Percentiles rank a stretch among this genome's conserved stretches.
Evolutionary conservation across 148 eudicot species (phyloP).

Genomic region (Cornus controversa): DNA sequence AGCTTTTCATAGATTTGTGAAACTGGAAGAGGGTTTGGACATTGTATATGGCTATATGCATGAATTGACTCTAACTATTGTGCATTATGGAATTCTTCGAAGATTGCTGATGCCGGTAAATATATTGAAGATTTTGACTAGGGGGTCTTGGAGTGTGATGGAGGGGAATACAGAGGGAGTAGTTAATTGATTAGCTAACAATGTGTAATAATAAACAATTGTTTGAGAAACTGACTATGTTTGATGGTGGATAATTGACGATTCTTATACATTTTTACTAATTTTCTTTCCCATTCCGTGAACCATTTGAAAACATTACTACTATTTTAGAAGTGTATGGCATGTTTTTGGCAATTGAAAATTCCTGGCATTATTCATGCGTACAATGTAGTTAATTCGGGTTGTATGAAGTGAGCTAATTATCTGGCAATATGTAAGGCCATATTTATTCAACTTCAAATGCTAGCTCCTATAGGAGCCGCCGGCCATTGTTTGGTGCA

Average conservation of each 20-base stretch:
- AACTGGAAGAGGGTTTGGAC: background rate
- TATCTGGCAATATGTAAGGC: background rate
- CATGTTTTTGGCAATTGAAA: background rate
- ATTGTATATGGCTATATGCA: background rate
- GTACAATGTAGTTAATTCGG: background rate
- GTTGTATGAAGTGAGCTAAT: background rate
- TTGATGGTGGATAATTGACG: background rate
- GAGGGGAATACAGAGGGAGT: conserved; percentile 15
- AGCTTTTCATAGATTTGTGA: background rate
- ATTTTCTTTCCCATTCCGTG: too few species aligned
- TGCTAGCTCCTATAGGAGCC: background rate
- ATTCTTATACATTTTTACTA: background rate
- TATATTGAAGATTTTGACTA: background rate
- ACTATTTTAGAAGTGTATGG: background rate
- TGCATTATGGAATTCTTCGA: conserved; percentile 12
- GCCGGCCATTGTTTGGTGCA: too few species aligned
- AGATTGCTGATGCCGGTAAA: conserved; percentile 7
- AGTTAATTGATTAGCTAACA: conserved; percentile 4
- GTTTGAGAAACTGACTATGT: background rate
- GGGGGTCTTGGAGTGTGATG: background rate
- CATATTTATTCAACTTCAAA: background rate
- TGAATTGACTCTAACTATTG: background rate
- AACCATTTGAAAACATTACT: too few species aligned
- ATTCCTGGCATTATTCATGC: background rate
- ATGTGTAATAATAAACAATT: background rate